These are phyloP conservation scores for Bryum argenteum DNA, from an alignment of 225 moss, liverwort and hornwort species.

Conservation along the genomic window DNA sequence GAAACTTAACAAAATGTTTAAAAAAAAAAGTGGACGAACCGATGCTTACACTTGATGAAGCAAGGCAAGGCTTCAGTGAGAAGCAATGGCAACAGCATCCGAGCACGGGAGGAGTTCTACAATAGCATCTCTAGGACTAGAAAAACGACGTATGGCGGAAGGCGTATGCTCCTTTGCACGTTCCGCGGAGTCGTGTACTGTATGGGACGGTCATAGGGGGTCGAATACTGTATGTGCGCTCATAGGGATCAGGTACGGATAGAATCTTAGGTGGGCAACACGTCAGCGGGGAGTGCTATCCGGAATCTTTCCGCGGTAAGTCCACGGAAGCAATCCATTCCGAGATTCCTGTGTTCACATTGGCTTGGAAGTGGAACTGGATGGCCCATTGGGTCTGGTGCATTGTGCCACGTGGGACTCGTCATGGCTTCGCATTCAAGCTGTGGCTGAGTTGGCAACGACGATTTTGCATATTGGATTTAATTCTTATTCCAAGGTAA, in stretches of 20 bases:
- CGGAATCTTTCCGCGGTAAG: constrained; percentile 22
- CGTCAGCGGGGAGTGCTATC: constrained; percentile 26
- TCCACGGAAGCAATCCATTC: constrained; percentile 19
- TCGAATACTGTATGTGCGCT: not conserved
- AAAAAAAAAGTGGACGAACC: no score
- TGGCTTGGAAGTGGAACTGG: not conserved
- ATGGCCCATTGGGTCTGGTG: not conserved
- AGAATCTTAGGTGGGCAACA: not conserved
- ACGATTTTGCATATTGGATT: no score
- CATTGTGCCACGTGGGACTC: not conserved
- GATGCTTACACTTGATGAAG: constrained; percentile 1
- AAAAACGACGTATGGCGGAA: constrained; percentile 34
- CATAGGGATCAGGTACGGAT: not conserved
- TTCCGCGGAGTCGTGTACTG: not conserved
- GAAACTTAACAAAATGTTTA: no score
- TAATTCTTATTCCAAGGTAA: no score
- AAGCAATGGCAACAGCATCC: constrained; percentile 7
- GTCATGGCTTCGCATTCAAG: no score
- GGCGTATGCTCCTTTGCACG: not conserved
- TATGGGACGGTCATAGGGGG: constrained; percentile 1
- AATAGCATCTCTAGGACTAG: constrained; percentile 8
- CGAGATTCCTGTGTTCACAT: not conserved
- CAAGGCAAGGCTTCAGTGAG: constrained; percentile 21
- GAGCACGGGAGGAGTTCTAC: constrained; percentile 1
- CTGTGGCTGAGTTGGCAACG: no score